These are phyloP conservation scores for Colletotrichum limetticola DNA, from an alignment of 2,329 filamentous ascomycete species.

Conservation along the genomic window DNA sequence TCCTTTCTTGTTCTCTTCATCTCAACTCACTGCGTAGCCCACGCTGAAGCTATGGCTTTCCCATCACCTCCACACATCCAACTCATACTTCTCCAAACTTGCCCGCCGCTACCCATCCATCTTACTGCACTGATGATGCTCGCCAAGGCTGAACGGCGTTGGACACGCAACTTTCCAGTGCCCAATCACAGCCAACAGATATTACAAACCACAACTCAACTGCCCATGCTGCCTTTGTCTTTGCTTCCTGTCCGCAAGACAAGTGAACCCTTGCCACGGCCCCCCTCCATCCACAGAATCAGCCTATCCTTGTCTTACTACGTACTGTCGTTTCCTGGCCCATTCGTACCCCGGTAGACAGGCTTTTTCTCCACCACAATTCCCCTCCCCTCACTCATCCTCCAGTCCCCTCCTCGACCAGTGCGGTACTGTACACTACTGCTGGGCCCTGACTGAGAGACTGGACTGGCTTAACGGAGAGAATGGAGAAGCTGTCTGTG, in stretches of 20 bases:
- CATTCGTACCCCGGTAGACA: not conserved
- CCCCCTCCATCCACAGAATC: not conserved
- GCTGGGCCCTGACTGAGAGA: not conserved
- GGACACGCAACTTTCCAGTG: not conserved
- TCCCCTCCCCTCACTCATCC: constrained; percentile 3
- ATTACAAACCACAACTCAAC: not conserved
- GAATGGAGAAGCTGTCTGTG: not conserved
- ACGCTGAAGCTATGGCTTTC: not conserved
- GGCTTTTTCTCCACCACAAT: not conserved
- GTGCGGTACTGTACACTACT: not conserved
- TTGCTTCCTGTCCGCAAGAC: constrained; percentile 1
- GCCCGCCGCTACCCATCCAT: not conserved
- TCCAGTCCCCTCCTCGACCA: not conserved
- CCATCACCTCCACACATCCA: not conserved
- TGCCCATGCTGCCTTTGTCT: not conserved
- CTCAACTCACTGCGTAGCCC: not conserved
- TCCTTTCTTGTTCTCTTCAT: not conserved
- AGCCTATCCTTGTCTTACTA: constrained; percentile 1
- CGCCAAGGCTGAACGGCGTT: constrained; percentile 30
- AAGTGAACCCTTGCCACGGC: constrained; percentile 10
- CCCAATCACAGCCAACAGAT: constrained; percentile 2
- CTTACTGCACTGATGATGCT: constrained; percentile 5
- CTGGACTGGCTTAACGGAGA: not conserved
- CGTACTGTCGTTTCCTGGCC: not conserved
- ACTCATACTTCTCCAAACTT: not conserved